Evolutionary conservation across 805 yeast species (phyloP), one percentile per base, ranked within the genome.

Genomic region (Wickerhamomyces hampshirensis): DNA sequence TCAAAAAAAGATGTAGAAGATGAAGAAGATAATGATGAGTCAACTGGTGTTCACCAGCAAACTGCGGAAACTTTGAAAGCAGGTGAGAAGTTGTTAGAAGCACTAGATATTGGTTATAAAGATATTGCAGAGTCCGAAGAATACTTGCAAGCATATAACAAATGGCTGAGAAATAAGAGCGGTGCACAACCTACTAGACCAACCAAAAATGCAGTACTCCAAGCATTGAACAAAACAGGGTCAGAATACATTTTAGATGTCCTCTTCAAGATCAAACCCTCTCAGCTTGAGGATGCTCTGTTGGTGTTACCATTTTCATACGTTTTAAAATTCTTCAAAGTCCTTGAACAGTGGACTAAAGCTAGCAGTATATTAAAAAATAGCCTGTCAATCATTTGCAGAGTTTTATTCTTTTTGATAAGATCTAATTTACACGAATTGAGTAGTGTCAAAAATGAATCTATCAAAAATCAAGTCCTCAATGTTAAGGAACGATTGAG

Each of bases 41-140:
- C 73, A 4, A 69, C 73, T 5, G 73, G 73, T 37, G 97, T 86
- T 13, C 71, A 76, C 24, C 80, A 81, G 50, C 96, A 89, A 59
- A 87, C 96, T 0, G 66, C 80, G 56, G 98, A 93, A 52, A 84
- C 96, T 2, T 71, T 93, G 54, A 91, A 91, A 59, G 93, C 96
- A 1, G 96, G 98, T 45, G 98, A 91, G 61, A 81, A 81, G 52
- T 62, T 91, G 32, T 80, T 86, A 75, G 98, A 91, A 57, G 96
- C 97, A 0, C 64, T 91, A 33, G 97, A 93, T 46, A 65, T 89
- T 41, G 95, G 94, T 1, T 63, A 65, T 13, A 77, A 74, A 34
- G 96, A 88, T 48, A 62, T 85, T 28, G 80, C 75, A 29, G 73
- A 74, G 10, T 47, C 56, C 12, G 74, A 69, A 37, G 72, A 69